A percentile compares a stretch with the other conserved stretches of the same genome.
Evolutionary conservation across 768 basidiomycete genomes (phyloP).

Genomic region (Boletus fagicola): DNA sequence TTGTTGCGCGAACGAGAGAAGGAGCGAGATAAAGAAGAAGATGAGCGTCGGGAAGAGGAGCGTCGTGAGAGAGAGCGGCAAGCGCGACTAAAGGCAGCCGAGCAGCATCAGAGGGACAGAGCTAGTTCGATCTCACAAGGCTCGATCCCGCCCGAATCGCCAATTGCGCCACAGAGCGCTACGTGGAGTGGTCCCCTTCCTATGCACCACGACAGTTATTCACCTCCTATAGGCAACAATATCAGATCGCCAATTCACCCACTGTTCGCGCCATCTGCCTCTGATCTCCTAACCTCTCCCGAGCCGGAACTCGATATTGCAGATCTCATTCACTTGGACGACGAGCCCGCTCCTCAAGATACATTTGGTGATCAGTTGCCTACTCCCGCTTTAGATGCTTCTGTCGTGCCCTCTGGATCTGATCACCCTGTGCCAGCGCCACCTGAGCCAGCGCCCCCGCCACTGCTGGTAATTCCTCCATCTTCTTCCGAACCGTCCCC

Average conservation of each 20-base stretch:
- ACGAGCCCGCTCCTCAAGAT: constrained; percentile 46
- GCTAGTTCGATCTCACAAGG: constrained; percentile 45
- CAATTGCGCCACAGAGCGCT: constrained; percentile 44
- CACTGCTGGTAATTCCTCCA: constrained; percentile 47
- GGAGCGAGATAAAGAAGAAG: constrained; percentile 61
- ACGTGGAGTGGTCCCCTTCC: constrained; percentile 67
- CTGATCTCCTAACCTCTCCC: constrained; percentile 39
- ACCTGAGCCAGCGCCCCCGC: constrained; percentile 25
- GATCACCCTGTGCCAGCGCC: constrained; percentile 10
- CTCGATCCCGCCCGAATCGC: constrained; percentile 74
- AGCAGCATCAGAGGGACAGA: constrained; percentile 44
- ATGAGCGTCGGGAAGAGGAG: constrained; percentile 56
- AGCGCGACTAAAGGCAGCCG: constrained; percentile 55
- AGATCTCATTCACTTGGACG: constrained; percentile 77
- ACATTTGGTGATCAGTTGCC: constrained; percentile 21
- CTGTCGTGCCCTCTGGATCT: constrained; percentile 7
- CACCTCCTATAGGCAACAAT: constrained; percentile 24
- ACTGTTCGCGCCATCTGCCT: constrained; percentile 35
- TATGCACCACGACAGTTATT: constrained; percentile 29
- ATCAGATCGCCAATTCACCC: constrained; percentile 33
- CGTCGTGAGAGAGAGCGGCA: constrained; percentile 68
- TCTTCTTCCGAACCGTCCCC: constrained; percentile 35
- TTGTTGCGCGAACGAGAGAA: constrained; percentile 49
- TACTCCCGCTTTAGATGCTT: constrained; percentile 17
- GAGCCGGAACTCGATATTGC: constrained; percentile 72